These are phyloP conservation scores for Hydnum rufescens DNA, from an alignment of 768 basidiomycete species.

Conservation along the genomic window DNA sequence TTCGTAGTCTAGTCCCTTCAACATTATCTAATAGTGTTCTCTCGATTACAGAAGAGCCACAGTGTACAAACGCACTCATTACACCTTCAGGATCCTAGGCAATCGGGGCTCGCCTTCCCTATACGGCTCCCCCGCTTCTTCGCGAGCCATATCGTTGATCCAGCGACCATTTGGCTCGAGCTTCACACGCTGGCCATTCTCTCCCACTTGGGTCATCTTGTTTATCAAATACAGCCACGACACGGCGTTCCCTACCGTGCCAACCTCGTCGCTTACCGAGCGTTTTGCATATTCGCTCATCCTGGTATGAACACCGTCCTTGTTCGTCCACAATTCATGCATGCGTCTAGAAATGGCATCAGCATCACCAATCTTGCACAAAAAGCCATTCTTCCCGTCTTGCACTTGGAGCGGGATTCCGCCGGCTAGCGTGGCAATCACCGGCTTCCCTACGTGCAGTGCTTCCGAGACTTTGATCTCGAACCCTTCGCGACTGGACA, in stretches of 20 bases:
- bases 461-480: constrained; percentile 95
- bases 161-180: constrained; percentile 65
- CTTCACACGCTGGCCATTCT: no score
- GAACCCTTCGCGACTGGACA: constrained; percentile 88
- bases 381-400: constrained; percentile 72
- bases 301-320: constrained; percentile 27
- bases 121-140: constrained; percentile 58
- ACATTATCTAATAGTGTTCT: no score
- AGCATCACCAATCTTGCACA: constrained; percentile 62
- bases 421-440: constrained; percentile 70
- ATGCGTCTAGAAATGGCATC: constrained; percentile 54
- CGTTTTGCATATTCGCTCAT: constrained; percentile 54
- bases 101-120: constrained; percentile 45
- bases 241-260: constrained; percentile 62
- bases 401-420: constrained; percentile 87
- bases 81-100: no score
- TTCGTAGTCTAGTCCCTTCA: constrained; percentile 7
- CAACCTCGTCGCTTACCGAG: constrained; percentile 46
- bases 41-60: no score
- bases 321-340: constrained; percentile 58
- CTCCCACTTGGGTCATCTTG: constrained; percentile 55
- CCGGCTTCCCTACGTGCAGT: constrained; percentile 74
- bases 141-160: constrained; percentile 63
- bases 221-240: constrained; percentile 53
- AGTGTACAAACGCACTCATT: no score